phyloP scores from a whole-genome alignment of 805 yeast genomes.

The Hanseniaspora meyeri region DNA sequence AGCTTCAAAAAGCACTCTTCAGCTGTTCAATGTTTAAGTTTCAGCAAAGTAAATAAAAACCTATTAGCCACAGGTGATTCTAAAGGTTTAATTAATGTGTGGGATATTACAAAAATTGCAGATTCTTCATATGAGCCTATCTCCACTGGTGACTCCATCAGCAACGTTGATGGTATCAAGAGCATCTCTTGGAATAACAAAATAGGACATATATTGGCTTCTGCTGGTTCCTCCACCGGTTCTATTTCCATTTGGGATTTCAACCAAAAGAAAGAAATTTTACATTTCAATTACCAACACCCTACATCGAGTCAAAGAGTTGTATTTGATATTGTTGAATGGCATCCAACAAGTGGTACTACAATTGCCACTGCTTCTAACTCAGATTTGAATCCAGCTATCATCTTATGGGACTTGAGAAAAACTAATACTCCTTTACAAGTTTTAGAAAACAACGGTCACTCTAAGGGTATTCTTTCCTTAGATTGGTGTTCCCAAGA shows the following conservation, averaged over 20 bases:
- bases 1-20: conserved; percentile 50
- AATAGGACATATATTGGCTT: conserved; percentile 76
- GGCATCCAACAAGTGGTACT: conserved; percentile 91
- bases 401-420: conserved; percentile 87
- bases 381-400: conserved; percentile 64
- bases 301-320: conserved; percentile 41
- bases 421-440: conserved; percentile 84
- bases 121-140: conserved; percentile 33
- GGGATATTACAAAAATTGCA: conserved; percentile 68
- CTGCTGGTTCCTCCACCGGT: conserved; percentile 66
- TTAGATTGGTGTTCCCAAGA: conserved; percentile 90
- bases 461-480: conserved; percentile 75
- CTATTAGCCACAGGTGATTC: conserved; percentile 77
- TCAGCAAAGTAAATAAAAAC: conserved; percentile 61
- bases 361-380: conserved; percentile 79
- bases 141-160: conserved; percentile 65
- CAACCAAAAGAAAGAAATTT: conserved; percentile 73
- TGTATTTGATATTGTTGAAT: conserved; percentile 67
- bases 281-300: conserved; percentile 65
- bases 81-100: conserved; percentile 77
- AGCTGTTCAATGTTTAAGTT: conserved; percentile 58
- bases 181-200: conserved; percentile 81
- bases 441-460: conserved; percentile 50
- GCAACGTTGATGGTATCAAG: conserved; percentile 69
- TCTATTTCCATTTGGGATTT: conserved; percentile 91